Percentiles rank a stretch among this genome's conserved stretches.
Evolutionary conservation across 768 basidiomycete genomes (phyloP).

Genomic region (Boletellus sp.): DNA sequence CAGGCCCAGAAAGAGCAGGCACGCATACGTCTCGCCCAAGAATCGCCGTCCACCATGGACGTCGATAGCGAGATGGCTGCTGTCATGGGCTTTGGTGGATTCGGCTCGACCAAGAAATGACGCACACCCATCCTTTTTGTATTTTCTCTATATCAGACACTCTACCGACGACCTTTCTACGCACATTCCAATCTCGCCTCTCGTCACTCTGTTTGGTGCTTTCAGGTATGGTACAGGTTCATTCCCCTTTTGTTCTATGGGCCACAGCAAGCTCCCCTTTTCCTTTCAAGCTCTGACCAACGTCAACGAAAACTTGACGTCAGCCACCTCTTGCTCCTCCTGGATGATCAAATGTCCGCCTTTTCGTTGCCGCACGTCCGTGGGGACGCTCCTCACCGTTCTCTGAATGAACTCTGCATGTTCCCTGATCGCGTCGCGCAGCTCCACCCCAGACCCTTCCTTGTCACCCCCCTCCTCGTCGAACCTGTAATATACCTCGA

Average conservation of each 20-base stretch:
- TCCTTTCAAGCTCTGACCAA: slow-evolving; percentile 43
- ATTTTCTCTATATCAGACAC: slow-evolving; percentile 1
- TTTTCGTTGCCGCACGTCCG: slow-evolving; percentile 51
- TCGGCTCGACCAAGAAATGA: slow-evolving; percentile 83
- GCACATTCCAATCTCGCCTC: too few species aligned
- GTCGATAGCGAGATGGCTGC: slow-evolving; percentile 65
- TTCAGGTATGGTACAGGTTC: slow-evolving; percentile 24
- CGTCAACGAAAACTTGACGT: slow-evolving; percentile 70
- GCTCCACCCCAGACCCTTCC: slow-evolving; percentile 58
- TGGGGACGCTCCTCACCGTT: slow-evolving; percentile 71
- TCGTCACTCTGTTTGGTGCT: neutral
- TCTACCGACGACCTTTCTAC: neutral
- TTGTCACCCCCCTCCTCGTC: slow-evolving; percentile 33
- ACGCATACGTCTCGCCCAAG: slow-evolving; percentile 61
- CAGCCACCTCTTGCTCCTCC: slow-evolving; percentile 85
- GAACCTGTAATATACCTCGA: slow-evolving; percentile 82
- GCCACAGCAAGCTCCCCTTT: neutral
- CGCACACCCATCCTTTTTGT: slow-evolving; percentile 15
- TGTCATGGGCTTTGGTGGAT: slow-evolving; percentile 92
- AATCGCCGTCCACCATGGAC: slow-evolving; percentile 34
- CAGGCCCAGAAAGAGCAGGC: slow-evolving; percentile 74
- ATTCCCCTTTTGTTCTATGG: neutral
- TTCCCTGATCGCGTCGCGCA: slow-evolving; percentile 59
- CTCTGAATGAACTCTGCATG: slow-evolving; percentile 68
- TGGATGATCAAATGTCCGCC: slow-evolving; percentile 58